Conservation (phyloP, 768 basidiomycete species). For the Boletus vinaceobasis region DNA sequence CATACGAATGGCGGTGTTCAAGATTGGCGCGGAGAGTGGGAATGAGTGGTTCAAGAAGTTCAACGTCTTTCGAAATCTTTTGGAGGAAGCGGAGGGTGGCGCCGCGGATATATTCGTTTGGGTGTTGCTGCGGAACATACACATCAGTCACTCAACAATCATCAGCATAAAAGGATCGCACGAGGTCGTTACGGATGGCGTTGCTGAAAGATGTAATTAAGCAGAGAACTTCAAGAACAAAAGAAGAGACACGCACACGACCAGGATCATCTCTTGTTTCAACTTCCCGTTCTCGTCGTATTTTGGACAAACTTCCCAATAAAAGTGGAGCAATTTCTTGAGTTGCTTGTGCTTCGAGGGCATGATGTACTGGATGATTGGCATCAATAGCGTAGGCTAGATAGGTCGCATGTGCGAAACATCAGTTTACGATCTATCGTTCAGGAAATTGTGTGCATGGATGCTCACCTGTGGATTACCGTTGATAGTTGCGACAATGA, state of each 20-base stretch:
- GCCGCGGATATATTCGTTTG: slow-evolving; percentile 98
- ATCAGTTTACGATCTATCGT: neutral
- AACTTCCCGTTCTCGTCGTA: slow-evolving; percentile 95
- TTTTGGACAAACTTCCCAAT: slow-evolving; percentile 98
- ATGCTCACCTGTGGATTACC: slow-evolving; percentile 81
- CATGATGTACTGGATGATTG: slow-evolving; percentile 96
- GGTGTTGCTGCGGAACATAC: slow-evolving; percentile 75
- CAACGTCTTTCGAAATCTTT: slow-evolving; percentile 89
- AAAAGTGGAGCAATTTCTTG: slow-evolving; percentile 95
- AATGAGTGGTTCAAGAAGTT: slow-evolving; percentile 92
- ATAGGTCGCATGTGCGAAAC: neutral
- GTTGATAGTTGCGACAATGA: slow-evolving; percentile 91
- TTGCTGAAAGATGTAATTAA: slow-evolving; percentile 52
- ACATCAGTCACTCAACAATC: neutral
- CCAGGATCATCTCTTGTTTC: slow-evolving; percentile 99
- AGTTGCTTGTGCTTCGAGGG: slow-evolving; percentile 93
- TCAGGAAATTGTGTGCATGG: neutral
- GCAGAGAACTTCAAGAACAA: slow-evolving; percentile 4
- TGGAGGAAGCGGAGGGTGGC: slow-evolving; percentile 95
- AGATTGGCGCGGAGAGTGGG: slow-evolving; percentile 92
- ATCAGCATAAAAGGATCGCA: slow-evolving; percentile 37
- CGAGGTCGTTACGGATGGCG: slow-evolving; percentile 95
- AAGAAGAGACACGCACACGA: slow-evolving; percentile 64
- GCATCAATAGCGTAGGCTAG: slow-evolving; percentile 93
- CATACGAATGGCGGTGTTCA: slow-evolving; percentile 96